phyloP scores from a whole-genome alignment of 1,139 yeast genomes.

The Suhomyces guaymorum region DNA sequence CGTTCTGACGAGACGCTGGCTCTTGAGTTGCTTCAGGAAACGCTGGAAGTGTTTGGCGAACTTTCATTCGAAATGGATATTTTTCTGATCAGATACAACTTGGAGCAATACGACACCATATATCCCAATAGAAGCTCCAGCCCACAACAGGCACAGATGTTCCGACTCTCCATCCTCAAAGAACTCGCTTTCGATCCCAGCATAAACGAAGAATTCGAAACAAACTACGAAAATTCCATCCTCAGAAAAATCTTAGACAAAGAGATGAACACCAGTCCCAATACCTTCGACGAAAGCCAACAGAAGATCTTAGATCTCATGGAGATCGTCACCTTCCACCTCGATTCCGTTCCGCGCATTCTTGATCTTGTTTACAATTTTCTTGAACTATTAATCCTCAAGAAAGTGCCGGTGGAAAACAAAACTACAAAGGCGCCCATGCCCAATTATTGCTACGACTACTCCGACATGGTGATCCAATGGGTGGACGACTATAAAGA shows the following conservation, averaged over 20 bases:
- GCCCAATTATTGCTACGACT: constrained; percentile 1
- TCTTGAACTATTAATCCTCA: constrained; percentile 1
- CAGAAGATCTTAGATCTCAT: constrained; percentile 20
- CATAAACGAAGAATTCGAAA: constrained; percentile 15
- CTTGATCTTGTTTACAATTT: constrained; percentile 7
- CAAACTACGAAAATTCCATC: constrained; percentile 19
- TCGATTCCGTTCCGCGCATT: constrained; percentile 15
- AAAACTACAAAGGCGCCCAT: background rate
- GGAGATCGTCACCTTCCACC: constrained; percentile 20
- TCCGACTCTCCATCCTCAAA: constrained; percentile 16
- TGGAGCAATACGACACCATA: constrained; percentile 11
- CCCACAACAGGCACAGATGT: constrained; percentile 6
- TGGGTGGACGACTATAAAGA: background rate
- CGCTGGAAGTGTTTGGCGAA: constrained; percentile 12
- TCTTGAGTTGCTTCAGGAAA: background rate
- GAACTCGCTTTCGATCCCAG: constrained; percentile 17
- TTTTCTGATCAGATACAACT: constrained; percentile 11
- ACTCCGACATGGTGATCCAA: background rate
- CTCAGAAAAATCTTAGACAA: constrained; percentile 17
- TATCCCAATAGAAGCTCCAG: constrained; percentile 9
- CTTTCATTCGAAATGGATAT: constrained; percentile 12
- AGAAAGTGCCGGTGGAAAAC: constrained; percentile 1
- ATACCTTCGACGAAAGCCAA: constrained; percentile 20
- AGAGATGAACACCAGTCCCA: constrained; percentile 18
- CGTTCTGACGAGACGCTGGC: no score